Percentiles rank a stretch among this genome's conserved stretches.
phyloP scores from a whole-genome alignment of 495 filamentous ascomycete species.

The Corynascus novoguineensis region DNA sequence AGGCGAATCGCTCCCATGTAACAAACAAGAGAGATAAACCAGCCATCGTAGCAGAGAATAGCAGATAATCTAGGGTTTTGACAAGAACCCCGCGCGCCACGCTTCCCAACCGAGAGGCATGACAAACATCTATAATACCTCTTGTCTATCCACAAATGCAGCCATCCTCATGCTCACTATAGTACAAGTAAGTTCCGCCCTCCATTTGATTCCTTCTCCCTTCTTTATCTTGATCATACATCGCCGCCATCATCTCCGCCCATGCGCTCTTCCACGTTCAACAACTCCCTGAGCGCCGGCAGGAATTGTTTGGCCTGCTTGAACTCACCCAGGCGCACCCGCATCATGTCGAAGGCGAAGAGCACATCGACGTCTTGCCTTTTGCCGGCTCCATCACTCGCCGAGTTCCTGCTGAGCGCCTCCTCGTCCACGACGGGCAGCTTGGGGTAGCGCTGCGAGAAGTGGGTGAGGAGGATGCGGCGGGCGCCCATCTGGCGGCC shows the following conservation, averaged over 20 bases:
- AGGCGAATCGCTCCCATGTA: too few species aligned
- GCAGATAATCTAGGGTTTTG: too few species aligned
- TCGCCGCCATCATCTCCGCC: constrained; percentile 10
- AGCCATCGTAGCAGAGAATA: too few species aligned
- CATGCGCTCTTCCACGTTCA: constrained; percentile 36
- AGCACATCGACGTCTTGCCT: constrained; percentile 42
- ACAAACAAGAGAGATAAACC: too few species aligned
- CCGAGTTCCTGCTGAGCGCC: constrained; percentile 17
- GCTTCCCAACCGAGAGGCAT: too few species aligned
- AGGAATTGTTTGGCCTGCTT: constrained; percentile 66
- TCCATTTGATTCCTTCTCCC: neutral
- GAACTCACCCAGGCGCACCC: constrained; percentile 74
- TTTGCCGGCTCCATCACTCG: too few species aligned
- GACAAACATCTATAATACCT: too few species aligned
- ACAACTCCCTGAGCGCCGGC: constrained; percentile 65
- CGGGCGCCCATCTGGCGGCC: constrained; percentile 71
- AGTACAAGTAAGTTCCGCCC: neutral
- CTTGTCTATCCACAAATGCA: neutral
- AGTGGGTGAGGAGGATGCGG: constrained; percentile 80
- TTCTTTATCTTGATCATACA: neutral
- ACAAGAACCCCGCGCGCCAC: too few species aligned
- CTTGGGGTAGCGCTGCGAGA: constrained; percentile 94
- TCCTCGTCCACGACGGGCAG: constrained; percentile 50
- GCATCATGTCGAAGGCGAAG: constrained; percentile 88
- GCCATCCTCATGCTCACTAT: neutral